phyloP scores from a whole-genome alignment of 257 asterid species.

The Oldenlandia corymbosa region DNA sequence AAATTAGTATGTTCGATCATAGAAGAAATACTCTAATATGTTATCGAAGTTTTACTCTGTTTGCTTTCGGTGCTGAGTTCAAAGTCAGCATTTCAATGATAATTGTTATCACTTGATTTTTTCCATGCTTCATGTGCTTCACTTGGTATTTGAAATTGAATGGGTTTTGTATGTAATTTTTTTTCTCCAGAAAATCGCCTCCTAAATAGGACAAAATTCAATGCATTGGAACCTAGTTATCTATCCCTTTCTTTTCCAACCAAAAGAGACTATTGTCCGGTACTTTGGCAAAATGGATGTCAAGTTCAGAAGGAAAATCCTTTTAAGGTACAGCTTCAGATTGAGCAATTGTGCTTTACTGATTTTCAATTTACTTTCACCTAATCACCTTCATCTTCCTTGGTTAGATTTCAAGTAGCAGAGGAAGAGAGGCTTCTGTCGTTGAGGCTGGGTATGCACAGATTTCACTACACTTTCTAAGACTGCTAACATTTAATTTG shows the following conservation, averaged over 20 bases:
- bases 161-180: not conserved
- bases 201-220: conserved; percentile 25
- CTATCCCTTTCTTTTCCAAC: conserved; percentile 26
- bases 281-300: conserved; percentile 25
- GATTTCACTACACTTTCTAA: not conserved
- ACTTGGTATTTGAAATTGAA: not conserved
- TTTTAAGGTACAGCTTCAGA: conserved; percentile 33
- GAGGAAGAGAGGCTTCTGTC: conserved; percentile 20
- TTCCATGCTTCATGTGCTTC: not conserved
- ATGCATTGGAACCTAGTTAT: conserved; percentile 27
- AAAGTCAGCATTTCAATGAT: not conserved
- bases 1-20: no score
- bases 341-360: conserved; percentile 14
- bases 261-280: conserved; percentile 26
- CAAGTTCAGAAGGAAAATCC: conserved; percentile 27
- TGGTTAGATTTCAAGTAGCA: conserved; percentile 33
- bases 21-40: not conserved
- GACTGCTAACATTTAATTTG: not conserved
- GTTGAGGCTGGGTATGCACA: conserved; percentile 35
- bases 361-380: not conserved
- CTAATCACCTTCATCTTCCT: not conserved
- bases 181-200: conserved; percentile 36
- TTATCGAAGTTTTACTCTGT: not conserved
- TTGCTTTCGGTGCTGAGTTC: not conserved
- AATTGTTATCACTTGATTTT: not conserved